These are phyloP conservation scores for Sclerotinia borealis DNA, from an alignment of 2,329 filamentous ascomycete species.

Conservation along the genomic window DNA sequence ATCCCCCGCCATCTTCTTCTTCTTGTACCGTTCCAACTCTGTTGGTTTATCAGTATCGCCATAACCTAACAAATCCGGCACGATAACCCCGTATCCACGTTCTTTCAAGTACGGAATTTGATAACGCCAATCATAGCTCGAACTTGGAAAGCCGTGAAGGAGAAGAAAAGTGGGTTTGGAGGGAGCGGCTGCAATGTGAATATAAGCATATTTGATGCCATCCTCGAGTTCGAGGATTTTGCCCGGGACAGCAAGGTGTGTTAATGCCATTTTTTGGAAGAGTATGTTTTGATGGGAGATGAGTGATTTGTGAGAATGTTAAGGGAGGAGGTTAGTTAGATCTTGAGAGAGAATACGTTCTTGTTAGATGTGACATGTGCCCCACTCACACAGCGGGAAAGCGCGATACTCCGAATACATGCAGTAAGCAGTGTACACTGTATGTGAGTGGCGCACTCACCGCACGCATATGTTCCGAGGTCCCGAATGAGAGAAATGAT, in stretches of 20 bases:
- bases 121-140: constrained; percentile 15
- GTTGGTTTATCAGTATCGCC: constrained; percentile 16
- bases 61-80: constrained; percentile 15
- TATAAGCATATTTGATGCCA: constrained; percentile 13
- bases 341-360: too few species aligned
- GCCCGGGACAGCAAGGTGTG: neutral
- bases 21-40: constrained; percentile 11
- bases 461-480: neutral
- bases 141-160: constrained; percentile 16
- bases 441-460: neutral
- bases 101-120: constrained; percentile 14
- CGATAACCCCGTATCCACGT: constrained; percentile 15
- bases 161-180: constrained; percentile 14
- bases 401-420: neutral
- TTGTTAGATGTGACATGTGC: neutral
- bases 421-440: neutral
- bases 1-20: constrained; percentile 12
- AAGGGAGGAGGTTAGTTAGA: too few species aligned
- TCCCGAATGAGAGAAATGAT: neutral
- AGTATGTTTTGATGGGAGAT: neutral
- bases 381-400: neutral
- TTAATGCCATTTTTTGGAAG: neutral
- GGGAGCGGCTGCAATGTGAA: constrained; percentile 12
- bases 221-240: neutral
- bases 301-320: too few species aligned